Percentiles rank a stretch among this genome's conserved stretches.
These are phyloP conservation scores for Botrytis deweyae DNA, from an alignment of 2,329 filamentous ascomycete species.

Conservation along the genomic window DNA sequence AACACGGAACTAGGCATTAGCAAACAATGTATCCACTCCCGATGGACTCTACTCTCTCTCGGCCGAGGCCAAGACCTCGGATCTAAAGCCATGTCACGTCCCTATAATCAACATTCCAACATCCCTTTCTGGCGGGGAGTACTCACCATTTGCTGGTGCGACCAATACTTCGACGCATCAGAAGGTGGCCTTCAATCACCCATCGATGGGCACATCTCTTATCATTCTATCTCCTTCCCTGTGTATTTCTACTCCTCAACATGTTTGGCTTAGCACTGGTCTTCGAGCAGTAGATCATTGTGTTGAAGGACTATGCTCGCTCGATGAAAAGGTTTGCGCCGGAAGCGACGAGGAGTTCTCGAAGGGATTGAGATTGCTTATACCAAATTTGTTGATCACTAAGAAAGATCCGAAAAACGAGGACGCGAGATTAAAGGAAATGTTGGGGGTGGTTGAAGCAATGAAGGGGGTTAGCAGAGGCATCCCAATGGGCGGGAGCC, in stretches of 20 bases:
- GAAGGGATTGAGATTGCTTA: slow-evolving; percentile 30
- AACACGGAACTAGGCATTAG: slow-evolving; percentile 27
- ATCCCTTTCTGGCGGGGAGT: slow-evolving; percentile 45
- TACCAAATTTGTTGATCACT: slow-evolving; percentile 33
- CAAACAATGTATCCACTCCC: slow-evolving; percentile 29
- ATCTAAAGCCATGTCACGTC: slow-evolving; percentile 30
- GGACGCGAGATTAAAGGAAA: slow-evolving; percentile 28
- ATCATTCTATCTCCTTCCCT: slow-evolving; percentile 57
- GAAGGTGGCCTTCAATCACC: slow-evolving; percentile 35
- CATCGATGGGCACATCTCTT: slow-evolving; percentile 47
- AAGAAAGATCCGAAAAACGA: slow-evolving; percentile 26
- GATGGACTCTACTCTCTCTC: slow-evolving; percentile 27
- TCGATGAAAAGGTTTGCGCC: slow-evolving; percentile 27
- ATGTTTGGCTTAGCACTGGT: slow-evolving; percentile 58
- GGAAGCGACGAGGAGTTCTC: slow-evolving; percentile 28
- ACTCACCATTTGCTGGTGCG: slow-evolving; percentile 42
- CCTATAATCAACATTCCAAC: slow-evolving; percentile 45
- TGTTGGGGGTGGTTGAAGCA: slow-evolving; percentile 51
- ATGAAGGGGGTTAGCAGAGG: slow-evolving; percentile 48
- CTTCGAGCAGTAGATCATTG: slow-evolving; percentile 58
- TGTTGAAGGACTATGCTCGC: slow-evolving; percentile 53
- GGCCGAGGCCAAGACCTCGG: slow-evolving; percentile 19
- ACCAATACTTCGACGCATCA: slow-evolving; percentile 39
- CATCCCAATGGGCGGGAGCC: slow-evolving; percentile 43
- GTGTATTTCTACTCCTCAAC: slow-evolving; percentile 49